These are phyloP conservation scores for Rutstroemia sp. DNA, from an alignment of 2,329 filamentous ascomycete species.

Conservation along the genomic window DNA sequence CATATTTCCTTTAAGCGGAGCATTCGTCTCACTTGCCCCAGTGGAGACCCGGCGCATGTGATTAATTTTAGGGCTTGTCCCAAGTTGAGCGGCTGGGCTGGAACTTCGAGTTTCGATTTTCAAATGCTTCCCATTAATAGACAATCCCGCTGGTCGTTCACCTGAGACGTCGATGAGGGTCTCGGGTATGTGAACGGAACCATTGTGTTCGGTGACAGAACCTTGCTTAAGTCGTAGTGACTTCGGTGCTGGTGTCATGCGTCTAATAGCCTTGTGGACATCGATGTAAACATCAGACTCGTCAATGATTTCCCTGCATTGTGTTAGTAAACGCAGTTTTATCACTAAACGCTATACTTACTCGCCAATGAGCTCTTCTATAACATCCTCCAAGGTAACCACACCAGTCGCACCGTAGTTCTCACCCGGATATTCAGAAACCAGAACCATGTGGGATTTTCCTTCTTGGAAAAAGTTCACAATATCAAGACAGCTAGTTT, in stretches of 20 bases:
- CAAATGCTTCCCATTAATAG: constrained; percentile 7
- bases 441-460: constrained; percentile 97
- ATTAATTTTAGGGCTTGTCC: constrained; percentile 38
- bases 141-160: constrained; percentile 15
- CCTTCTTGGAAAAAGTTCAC: constrained; percentile 99
- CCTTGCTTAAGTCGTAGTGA: constrained; percentile 53
- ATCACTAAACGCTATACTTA: constrained; percentile 40
- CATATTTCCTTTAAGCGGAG: constrained; percentile 51
- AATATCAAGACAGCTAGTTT: constrained; percentile 95
- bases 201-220: constrained; percentile 41
- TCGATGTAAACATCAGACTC: constrained; percentile 98
- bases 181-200: constrained; percentile 27
- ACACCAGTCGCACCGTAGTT: constrained; percentile 86
- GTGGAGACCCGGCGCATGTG: constrained; percentile 50
- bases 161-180: constrained; percentile 40
- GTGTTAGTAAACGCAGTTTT: constrained; percentile 24
- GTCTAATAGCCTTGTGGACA: constrained; percentile 94
- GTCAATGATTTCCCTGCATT: constrained; percentile 86
- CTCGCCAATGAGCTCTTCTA: constrained; percentile 98
- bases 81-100: constrained; percentile 15
- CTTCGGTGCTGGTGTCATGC: constrained; percentile 53
- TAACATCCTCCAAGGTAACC: constrained; percentile 94
- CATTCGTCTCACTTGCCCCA: constrained; percentile 45
- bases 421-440: constrained; percentile 84
- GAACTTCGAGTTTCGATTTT: constrained; percentile 12